phyloP scores from a whole-genome alignment of 2,329 filamentous ascomycete genomes.

The Teratosphaeria epicoccoides region DNA sequence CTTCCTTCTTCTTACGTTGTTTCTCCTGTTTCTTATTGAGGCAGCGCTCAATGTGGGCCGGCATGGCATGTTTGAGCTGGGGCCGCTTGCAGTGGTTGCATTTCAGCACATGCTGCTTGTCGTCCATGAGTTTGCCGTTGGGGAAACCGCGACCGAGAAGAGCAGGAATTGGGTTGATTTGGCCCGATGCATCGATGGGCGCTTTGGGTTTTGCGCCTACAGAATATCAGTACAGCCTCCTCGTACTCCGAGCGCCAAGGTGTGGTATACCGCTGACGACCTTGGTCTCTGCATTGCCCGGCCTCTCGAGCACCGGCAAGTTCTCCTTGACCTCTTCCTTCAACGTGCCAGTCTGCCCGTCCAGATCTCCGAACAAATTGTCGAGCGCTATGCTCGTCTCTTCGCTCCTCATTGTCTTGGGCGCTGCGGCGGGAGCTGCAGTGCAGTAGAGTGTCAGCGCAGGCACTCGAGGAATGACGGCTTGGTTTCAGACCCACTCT shows the following conservation, averaged over 20 bases:
- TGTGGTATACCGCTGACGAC: constrained; percentile 14
- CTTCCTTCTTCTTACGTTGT: constrained; percentile 51
- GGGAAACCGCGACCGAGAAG: constrained; percentile 67
- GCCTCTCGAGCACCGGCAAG: constrained; percentile 22
- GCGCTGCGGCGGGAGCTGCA: constrained; percentile 14
- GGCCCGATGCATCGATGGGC: constrained; percentile 3
- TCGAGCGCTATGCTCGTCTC: constrained; percentile 14
- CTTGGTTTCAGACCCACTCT: constrained; percentile 14
- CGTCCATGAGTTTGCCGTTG: constrained; percentile 70
- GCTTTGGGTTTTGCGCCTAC: constrained; percentile 13
- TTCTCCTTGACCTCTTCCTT: constrained; percentile 19
- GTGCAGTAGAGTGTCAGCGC: constrained; percentile 1
- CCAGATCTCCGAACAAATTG: constrained; percentile 22
- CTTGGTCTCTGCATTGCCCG: constrained; percentile 25
- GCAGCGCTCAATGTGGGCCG: constrained; percentile 72
- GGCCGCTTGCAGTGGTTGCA: constrained; percentile 95
- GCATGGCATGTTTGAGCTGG: constrained; percentile 62
- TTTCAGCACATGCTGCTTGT: constrained; percentile 62
- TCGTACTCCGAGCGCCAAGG: not conserved
- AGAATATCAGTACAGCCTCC: not conserved
- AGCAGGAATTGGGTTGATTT: constrained; percentile 57
- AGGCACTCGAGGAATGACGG: constrained; percentile 3
- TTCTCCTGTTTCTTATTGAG: constrained; percentile 68
- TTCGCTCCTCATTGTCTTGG: constrained; percentile 12
- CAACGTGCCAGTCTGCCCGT: constrained; percentile 13